Evolutionary conservation across 2,329 filamentous ascomycete genomes (phyloP), one percentile per base, ranked within the genome.

Genomic region (Fusarium brachygibbosum): DNA sequence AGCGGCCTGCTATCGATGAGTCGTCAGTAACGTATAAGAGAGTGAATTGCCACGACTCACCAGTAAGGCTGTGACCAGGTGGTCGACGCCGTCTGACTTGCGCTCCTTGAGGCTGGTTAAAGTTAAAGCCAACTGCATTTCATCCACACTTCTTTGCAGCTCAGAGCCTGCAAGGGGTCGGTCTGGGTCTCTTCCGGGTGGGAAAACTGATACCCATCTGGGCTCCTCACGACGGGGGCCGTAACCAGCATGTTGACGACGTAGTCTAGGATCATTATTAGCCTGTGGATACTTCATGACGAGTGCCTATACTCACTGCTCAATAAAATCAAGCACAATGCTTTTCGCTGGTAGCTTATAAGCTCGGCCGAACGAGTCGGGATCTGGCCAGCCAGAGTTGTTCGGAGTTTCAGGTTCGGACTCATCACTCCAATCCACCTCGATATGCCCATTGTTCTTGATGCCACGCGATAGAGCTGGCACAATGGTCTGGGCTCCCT

Each of bases 321-420:
- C 82, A 49, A 97, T 88, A 77, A 97, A 94, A 75, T 93, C 90
- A 14, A 90, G 83, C 73, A 91, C 86, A 70, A 94, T 84, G 35
- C 89, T 89, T 73, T 84, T 84, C 64, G 88, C 88, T 1, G 87
- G 85, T 55, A 94, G 79, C 63, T 87, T 87, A 77, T 90, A 90
- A 23, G 88, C 82, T 29, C 87, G 85, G n/a, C 91, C 91, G 74
- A 88, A 90, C 17, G 87, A 85, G 58, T 84, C 82, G 11, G 85
- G 78, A 59, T 90, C 86, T 55, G 84, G 85, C 82, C 90, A 89
- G 32, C 84, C 85, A 41, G 80, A 80, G 48, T 87, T 82, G 32
- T 86, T 85, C 29, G 86, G 82, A 49, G 87, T 84, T 21, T 87
- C 85, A n/a, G 87, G 83, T 21, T 87, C 85, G 17, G 87, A 84